Evolutionary conservation across 2,329 filamentous ascomycete genomes (phyloP).

Genomic region (Intubia oerlemansii): DNA sequence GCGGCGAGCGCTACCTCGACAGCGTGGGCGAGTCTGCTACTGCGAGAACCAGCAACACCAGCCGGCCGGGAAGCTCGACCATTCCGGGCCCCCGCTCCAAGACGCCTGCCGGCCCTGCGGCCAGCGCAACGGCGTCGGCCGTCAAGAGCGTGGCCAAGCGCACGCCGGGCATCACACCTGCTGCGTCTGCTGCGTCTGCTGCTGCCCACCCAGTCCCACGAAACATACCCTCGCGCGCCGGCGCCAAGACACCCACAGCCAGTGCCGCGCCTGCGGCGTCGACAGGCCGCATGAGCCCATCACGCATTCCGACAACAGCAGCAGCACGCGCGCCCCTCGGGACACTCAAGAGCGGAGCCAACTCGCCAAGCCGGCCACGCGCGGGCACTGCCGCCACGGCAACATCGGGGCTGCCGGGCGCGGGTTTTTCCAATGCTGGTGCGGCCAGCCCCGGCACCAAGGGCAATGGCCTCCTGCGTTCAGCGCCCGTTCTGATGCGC

Average conservation of each 20-base stretch:
- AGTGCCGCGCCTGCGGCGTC: neutral
- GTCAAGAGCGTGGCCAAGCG: conserved; percentile 4
- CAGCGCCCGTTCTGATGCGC: conserved; percentile 32
- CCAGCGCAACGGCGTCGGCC: no score
- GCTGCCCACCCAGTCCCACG: neutral
- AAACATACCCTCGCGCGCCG: conserved; percentile 15
- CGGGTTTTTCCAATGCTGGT: conserved; percentile 15
- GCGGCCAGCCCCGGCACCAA: conserved; percentile 7
- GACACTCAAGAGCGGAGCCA: conserved; percentile 47
- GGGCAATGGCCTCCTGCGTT: conserved; percentile 23
- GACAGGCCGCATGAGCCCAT: conserved; percentile 30
- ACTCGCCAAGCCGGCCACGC: conserved; percentile 56
- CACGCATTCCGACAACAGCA: conserved; percentile 33
- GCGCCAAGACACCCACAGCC: conserved; percentile 32
- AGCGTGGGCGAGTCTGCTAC: conserved; percentile 53
- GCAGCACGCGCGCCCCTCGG: conserved; percentile 39
- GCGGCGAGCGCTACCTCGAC: conserved; percentile 80
- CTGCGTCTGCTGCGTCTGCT: conserved; percentile 1
- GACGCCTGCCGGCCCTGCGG: conserved; percentile 41
- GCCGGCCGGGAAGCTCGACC: conserved; percentile 19
- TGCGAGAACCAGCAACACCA: no score
- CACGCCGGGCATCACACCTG: conserved; percentile 6
- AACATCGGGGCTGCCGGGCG: no score
- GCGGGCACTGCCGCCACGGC: conserved; percentile 19
- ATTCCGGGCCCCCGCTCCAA: conserved; percentile 47